Base-by-base conservation (phyloP, 768 basidiomycete genomes). In the Tylopilus balloui region DNA sequence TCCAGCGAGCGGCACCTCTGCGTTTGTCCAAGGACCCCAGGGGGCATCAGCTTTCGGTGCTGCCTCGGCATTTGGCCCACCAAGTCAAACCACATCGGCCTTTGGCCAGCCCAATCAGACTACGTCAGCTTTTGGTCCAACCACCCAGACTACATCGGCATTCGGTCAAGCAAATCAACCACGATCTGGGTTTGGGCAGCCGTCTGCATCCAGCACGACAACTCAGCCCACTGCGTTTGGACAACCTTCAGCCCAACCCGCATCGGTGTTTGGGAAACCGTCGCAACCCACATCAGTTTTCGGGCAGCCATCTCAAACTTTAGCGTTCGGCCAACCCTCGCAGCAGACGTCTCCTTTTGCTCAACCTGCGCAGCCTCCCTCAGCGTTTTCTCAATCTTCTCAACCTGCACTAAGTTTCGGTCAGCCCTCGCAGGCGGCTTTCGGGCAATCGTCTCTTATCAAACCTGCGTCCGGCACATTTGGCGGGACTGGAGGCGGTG, bases 391-490 rank as follows among this genome's bases (percentile, higher is more conserved):
- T 37, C 66, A 63, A 19, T 67, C 47, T 35, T 67, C 75, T 19
- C 69, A 70, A 31, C 36, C 51, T 25, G 20, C 55, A 20, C 62
- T 68, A 24, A 54, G 60, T 21, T 74, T 75, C 45, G 69, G 71
- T 4, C 67, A 71, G 37, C 45, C 55, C n/a, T 43, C 64, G 10
- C 64, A 71, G 48, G 58, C 69, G 5, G 64, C 63, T 23, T 72
- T 71, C n/a, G 63, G 67, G n/a, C 64, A 71, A 40, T 63, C 72
- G 1, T 60, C 61, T 27, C 48, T 80, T 20, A 73, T 80, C 48
- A 77, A 76, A 52, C 75, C 79, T 5, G 70, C 75, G 4, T 67
- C 74, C 6, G 79, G 79, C 3, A 78, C 77, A 2, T 84, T 84
- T 47, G 65, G 68, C 39, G 67, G 69, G 1, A 67, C 73, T 37